Base-by-base conservation (phyloP, 441 rosid genomes). In the Bocquillonia castaneifolia region DNA sequence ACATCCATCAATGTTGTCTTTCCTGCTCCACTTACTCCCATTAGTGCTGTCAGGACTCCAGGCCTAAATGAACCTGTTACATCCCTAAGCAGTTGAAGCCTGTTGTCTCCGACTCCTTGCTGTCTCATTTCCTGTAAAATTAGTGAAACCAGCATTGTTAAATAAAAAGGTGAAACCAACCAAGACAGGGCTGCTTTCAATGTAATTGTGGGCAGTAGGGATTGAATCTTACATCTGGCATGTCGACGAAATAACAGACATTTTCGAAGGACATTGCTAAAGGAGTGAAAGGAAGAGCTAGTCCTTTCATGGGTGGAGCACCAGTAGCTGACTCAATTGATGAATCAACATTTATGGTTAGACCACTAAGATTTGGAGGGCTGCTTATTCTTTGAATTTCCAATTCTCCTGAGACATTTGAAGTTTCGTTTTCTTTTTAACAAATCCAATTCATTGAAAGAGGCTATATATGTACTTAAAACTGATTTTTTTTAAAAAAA, bases 1-100 rank as follows among this genome's bases (percentile, higher is more conserved):
- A 93, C 97, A 79, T 93, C 97, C 97, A 93, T 89, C 76, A 93
- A 72, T 6, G 96, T 93, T 0, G 99, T 93, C 81, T 93, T 93
- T 56, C 99, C 96, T 13, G 99, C 97, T 71, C 99, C 99, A 70
- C 97, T 89, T 13, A 88, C 93, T 59, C 99, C 99, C 95, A 93
- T 87, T 22, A 93, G 58, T 53, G 99, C 97, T 23, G 99, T 91
- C 62, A 93, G 80, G 18, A 91, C 84, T 39, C 97, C 96, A 20
- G 97, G 97, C 75, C 91, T 84, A 77, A 93, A 91, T 56, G 86
- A 90, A 15, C 99, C 83, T 5, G 92, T 91, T 61, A 88, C 88
- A 66, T 80, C 87, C 47, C 78, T 53, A 36, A 93, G 86, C 2
- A 93, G 82, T 54, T 87, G 96, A 25, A 93, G 84, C 79, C 69